These are phyloP conservation scores for Alternaria novae-zelandiae DNA, from an alignment of 2,329 filamentous ascomycete genomes.

Conservation along the genomic window DNA sequence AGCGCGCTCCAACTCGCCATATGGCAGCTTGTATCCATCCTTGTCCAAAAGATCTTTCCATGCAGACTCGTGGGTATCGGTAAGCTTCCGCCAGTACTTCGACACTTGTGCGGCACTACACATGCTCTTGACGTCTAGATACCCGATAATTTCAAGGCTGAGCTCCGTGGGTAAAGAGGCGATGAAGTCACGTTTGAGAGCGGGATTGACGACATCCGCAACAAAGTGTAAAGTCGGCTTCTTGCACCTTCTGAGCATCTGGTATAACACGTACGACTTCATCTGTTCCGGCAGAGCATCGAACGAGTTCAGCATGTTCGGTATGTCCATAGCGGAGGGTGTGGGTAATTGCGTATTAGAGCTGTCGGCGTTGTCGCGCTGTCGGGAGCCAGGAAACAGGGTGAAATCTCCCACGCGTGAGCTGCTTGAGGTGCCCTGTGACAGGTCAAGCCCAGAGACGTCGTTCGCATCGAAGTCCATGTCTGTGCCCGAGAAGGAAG, in stretches of 20 bases:
- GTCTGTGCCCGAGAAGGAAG: slow-evolving; percentile 29
- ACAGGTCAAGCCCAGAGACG: slow-evolving; percentile 46
- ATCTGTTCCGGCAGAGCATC: slow-evolving; percentile 89
- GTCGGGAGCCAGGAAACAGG: slow-evolving; percentile 19
- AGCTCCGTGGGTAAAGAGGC: slow-evolving; percentile 83
- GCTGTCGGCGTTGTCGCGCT: slow-evolving; percentile 26
- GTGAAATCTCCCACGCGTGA: slow-evolving; percentile 19
- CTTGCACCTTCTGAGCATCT: slow-evolving; percentile 85
- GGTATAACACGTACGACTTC: slow-evolving; percentile 97
- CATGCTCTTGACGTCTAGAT: slow-evolving; percentile 83
- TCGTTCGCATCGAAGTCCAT: slow-evolving; percentile 45
- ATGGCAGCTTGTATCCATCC: slow-evolving; percentile 79
- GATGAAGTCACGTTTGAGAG: slow-evolving; percentile 92
- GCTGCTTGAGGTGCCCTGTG: slow-evolving; percentile 25
- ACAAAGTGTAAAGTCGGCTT: slow-evolving; percentile 89
- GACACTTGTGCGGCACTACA: slow-evolving; percentile 92
- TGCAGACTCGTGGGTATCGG: slow-evolving; percentile 91
- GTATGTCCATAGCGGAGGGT: slow-evolving; percentile 73
- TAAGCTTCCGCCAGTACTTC: slow-evolving; percentile 87
- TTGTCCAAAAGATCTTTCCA: slow-evolving; percentile 92
- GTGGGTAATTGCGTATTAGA: slow-evolving; percentile 45
- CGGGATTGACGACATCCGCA: slow-evolving; percentile 89
- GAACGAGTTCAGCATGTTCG: slow-evolving; percentile 84
- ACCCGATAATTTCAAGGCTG: slow-evolving; percentile 84
- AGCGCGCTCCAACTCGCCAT: slow-evolving; percentile 83